These are phyloP conservation scores for Epithemia pelagica DNA, from an alignment of 108 stramenopile species.

Conservation along the genomic window DNA sequence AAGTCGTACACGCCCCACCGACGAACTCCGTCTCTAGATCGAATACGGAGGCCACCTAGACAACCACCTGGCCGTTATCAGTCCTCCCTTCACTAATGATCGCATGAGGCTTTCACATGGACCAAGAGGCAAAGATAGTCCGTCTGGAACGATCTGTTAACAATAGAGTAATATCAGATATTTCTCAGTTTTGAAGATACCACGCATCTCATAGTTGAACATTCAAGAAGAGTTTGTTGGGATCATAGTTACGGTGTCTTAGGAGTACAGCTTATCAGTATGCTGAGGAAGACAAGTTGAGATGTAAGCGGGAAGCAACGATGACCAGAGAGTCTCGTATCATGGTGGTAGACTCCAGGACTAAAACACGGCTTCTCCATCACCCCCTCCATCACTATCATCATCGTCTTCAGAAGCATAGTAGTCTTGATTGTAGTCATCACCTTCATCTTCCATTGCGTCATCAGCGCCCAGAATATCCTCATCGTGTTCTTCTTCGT, in stretches of 20 bases:
- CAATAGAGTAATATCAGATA: too few relatives aligned
- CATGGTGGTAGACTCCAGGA: too few relatives aligned
- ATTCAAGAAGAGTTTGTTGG: too few relatives aligned
- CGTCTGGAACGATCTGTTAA: too few relatives aligned
- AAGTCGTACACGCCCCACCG: background rate
- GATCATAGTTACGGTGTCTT: too few relatives aligned
- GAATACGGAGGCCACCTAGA: background rate
- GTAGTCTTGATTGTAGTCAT: constrained; percentile 61
- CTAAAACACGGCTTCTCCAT: constrained; percentile 55
- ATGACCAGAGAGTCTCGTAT: too few relatives aligned
- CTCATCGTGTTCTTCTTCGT: constrained; percentile 39
- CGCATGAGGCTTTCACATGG: too few relatives aligned
- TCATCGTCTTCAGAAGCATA: constrained; percentile 66
- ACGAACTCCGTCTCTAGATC: background rate
- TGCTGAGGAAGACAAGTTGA: too few relatives aligned
- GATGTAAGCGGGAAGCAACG: too few relatives aligned
- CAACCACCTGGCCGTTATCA: background rate
- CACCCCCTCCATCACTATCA: constrained; percentile 37
- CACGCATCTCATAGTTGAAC: too few relatives aligned
- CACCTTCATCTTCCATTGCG: constrained; percentile 68
- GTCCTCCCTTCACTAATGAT: background rate
- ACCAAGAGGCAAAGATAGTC: background rate
- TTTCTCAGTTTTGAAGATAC: too few relatives aligned
- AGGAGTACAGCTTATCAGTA: too few relatives aligned
- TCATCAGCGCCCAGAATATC: constrained; percentile 23